Base-by-base conservation (phyloP, 2,329 filamentous ascomycete species). In the Fusarium napiforme region DNA sequence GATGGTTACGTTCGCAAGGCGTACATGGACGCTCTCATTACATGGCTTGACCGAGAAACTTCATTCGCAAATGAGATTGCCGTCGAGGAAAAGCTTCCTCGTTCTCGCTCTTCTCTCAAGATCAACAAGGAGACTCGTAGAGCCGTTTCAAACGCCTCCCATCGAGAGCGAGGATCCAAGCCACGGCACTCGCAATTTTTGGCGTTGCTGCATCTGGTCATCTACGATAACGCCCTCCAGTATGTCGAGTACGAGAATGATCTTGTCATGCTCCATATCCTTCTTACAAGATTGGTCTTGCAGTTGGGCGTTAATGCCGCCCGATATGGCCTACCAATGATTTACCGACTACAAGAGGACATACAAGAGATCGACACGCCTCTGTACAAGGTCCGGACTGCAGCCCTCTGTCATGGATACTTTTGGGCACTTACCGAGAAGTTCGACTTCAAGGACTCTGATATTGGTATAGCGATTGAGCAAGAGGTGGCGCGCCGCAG, bases 191-290 rank as follows among this genome's bases (percentile, higher is more conserved):
- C 90, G n/a, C 91, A 90, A 45, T 98, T 97, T 79, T 83, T 98
- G 55, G 90, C 94, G 60, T 86, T 97, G 7, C 85, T 98, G 7
- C 95, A 98, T 82, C 87, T 98, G 49, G 92, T 93, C 56, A 88
- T 96, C n/a, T 98, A 97, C 81, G 96, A 98, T 80, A 93, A 93
- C 74, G 93, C 93, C 12, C 83, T 96, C 28, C 92, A 96, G 76
- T 90, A 87, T 73, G 87, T 93, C 28, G 88, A 92, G 32, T 91
- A 88, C 49, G 93, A 96, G 70, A 86, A 90, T 1, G 94, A 97
- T 75, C 88, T 97, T 36, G 84, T 94, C 34, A 83, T 97, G 19
- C 85, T 97, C 14, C 94, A 97, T 78, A 85, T 94, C 7, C 86
- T 98, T 16, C 87, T 97, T 42, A 86, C 90, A 16, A 93, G 89